Evolutionary conservation across 495 filamentous ascomycete species (phyloP), one percentile per base, ranked within the genome.

Genomic region (Parmelia sp.): DNA sequence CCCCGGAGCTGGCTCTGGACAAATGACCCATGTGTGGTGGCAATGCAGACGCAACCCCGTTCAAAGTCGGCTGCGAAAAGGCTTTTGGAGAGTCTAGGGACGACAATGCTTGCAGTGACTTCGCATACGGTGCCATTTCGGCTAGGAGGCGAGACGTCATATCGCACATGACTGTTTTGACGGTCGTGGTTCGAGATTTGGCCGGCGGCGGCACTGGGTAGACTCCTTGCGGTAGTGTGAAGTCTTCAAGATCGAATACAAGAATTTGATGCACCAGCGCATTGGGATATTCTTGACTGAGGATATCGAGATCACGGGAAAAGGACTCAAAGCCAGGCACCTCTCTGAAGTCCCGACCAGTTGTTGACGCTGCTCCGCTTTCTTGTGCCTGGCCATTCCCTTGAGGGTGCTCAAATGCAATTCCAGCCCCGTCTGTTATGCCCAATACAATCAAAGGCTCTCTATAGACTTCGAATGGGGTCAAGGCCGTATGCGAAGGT

Each of bases 131-230:
- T 37, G 89, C 90, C 82, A 99, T 83, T 71, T 97, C 93, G 14
- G 88, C 90, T 29, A 99, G 80, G 45, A 99, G 75, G 23, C 88
- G 70, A 25, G 90, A 88, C 7, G 91, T 93, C 56, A 96, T 83
- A 74, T 97, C 92, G 71, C 94, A 96, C 81, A 97, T 87, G 66
- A 96, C 84, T 4, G 91, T 96, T 74, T 94, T 96, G 79, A 96
- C 92, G 6, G 90, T 96, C n/a, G 91, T 95, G 53, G 85, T 83
- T 72, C 86, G 89, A 40, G 85, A 90, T 25, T 84, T 79, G 62
- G 87, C 81, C 23, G 79, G 78, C 0, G 86, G 82, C n/a, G 91
- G 92, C 21, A 98, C 84, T 58, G 86, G 81, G 42, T 89, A 77
- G 39, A 95, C 74, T 69, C 77, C 77, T 35, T 78, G 73, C 39